A percentile compares a stretch with the other conserved stretches of the same genome.
Conservation (phyloP, 2,329 filamentous ascomycete genomes). For the Trichoderma sp. region DNA sequence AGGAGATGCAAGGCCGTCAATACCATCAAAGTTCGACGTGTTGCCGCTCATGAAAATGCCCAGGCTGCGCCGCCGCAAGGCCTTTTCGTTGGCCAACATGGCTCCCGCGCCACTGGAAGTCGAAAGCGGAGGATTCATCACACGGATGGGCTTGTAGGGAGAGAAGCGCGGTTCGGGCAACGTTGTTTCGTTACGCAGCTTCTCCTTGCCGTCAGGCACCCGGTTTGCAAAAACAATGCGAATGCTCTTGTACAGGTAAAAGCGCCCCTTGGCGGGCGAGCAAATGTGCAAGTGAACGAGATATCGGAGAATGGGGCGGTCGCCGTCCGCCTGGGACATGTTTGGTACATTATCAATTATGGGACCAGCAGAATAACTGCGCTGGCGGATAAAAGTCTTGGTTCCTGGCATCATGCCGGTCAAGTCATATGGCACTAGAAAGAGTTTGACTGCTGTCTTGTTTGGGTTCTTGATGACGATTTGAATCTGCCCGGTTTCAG, state of each 20-base stretch:
- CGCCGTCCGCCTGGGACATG: conserved; percentile 29
- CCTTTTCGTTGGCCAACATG: conserved; percentile 58
- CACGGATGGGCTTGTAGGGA: conserved; percentile 69
- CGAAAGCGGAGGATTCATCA: conserved; percentile 45
- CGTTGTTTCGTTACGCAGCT: conserved; percentile 83
- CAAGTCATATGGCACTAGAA: conserved; percentile 89
- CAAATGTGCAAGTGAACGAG: conserved; percentile 92
- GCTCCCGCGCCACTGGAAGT: conserved; percentile 43
- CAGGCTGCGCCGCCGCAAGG: conserved; percentile 56
- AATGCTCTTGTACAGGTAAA: conserved; percentile 87
- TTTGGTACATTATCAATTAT: conserved; percentile 66
- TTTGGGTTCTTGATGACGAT: conserved; percentile 98
- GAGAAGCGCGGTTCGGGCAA: conserved; percentile 84
- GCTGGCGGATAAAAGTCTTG: conserved; percentile 93
- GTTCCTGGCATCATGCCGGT: conserved; percentile 89
- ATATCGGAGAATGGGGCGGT: conserved; percentile 78
- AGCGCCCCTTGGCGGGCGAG: conserved; percentile 76
- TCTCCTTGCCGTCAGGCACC: conserved; percentile 93
- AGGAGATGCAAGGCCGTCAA: conserved; percentile 21
- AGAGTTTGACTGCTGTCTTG: conserved; percentile 95
- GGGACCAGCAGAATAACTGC: conserved; percentile 85
- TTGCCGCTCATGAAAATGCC: conserved; percentile 44
- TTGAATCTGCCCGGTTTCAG: conserved; percentile 88
- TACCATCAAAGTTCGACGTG: conserved; percentile 35
- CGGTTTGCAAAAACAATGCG: conserved; percentile 95